These are phyloP conservation scores for Echium plantagineum DNA, from an alignment of 257 asterid species.

Conservation along the genomic window DNA sequence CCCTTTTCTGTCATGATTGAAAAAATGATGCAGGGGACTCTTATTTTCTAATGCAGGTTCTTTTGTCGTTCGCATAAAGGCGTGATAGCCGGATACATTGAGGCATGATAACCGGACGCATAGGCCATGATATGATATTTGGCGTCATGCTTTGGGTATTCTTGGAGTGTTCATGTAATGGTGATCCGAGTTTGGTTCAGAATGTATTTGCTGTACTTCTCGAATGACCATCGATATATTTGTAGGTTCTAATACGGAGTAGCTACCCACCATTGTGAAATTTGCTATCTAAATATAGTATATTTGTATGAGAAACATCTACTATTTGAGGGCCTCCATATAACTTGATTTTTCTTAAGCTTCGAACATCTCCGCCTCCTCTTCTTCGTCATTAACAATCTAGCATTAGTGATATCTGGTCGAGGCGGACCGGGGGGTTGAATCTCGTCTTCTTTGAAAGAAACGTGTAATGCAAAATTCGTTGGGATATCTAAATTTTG, in stretches of 20 bases:
- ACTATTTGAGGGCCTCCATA: no score
- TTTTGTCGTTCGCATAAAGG: constrained; percentile 55
- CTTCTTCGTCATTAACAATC: no score
- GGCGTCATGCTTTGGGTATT: background rate
- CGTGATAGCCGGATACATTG: constrained; percentile 22
- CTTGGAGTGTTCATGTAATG: background rate
- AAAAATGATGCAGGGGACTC: background rate
- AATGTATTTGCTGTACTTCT: background rate
- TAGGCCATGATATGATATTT: background rate
- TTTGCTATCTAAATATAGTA: no score
- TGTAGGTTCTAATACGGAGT: background rate
- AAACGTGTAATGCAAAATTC: no score
- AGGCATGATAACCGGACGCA: constrained; percentile 32
- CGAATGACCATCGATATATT: background rate
- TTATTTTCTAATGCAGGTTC: constrained; percentile 38
- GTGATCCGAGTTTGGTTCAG: background rate
- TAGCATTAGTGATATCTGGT: no score
- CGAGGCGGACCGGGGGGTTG: no score
- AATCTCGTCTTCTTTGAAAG: no score
- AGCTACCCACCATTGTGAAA: background rate
- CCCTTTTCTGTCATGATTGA: background rate
- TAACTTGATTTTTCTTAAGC: no score
- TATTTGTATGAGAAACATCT: background rate
- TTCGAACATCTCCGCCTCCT: no score
- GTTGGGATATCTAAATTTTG: no score